Evolutionary conservation across 805 yeast species (phyloP).

Genomic region (Metschnikowia gelsemii): DNA sequence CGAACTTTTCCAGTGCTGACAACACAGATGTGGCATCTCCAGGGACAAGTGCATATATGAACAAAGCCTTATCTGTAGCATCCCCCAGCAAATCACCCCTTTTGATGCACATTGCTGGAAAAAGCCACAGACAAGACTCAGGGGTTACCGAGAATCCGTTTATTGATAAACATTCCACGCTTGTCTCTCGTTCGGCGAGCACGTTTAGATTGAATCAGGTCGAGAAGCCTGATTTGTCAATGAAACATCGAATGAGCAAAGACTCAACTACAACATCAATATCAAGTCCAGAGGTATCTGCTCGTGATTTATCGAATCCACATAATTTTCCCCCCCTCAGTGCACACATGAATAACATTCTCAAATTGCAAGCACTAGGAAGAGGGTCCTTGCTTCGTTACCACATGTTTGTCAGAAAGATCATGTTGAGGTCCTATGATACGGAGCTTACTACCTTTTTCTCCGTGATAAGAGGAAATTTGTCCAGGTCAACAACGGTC

Average conservation of each 20-base stretch:
- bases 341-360: conserved; percentile 29
- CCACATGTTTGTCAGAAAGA: conserved; percentile 57
- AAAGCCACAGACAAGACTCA: no score
- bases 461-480: conserved; percentile 51
- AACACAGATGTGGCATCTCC: conserved; percentile 23
- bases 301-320: not conserved
- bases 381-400: conserved; percentile 70
- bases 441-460: conserved; percentile 51
- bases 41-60: conserved; percentile 20
- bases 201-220: conserved; percentile 7
- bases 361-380: conserved; percentile 63
- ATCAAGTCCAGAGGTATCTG: no score
- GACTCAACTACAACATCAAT: no score
- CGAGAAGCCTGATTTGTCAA: conserved; percentile 10
- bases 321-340: conserved; percentile 5
- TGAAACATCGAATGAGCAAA: no score
- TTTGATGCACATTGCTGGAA: no score
- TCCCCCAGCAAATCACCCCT: conserved; percentile 7
- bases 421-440: conserved; percentile 57
- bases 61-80: conserved; percentile 16
- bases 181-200: not conserved
- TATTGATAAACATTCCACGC: conserved; percentile 1
- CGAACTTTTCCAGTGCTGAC: conserved; percentile 62
- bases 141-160: conserved; percentile 14
- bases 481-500: conserved; percentile 31